Base-by-base conservation (phyloP, 768 basidiomycete genomes). In the Wakefieldia striispora region DNA sequence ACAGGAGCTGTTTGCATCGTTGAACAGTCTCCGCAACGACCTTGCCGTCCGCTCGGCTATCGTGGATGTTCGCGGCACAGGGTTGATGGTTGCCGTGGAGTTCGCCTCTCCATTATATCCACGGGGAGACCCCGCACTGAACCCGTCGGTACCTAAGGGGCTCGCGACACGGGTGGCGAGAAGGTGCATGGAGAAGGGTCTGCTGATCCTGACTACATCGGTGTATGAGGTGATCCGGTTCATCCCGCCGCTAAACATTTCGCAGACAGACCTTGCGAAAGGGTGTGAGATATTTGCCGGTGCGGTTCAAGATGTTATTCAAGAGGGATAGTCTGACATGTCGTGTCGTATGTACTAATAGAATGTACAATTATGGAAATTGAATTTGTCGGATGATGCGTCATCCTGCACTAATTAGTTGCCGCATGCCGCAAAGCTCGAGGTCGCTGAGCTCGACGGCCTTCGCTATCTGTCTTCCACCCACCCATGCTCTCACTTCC, bases 171-270 rank as follows among this genome's bases (percentile, higher is more conserved):
- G 85, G 24, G 80, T 97, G 9, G 78, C 88, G 52, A 81, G 82
- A 63, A 82, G 79, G 60, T 97, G 94, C 67, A 75, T 91, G 53
- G 88, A 93, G 64, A 86, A 89, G 64, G 92, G 90, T 19, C 70
- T 97, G 74, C 66, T 97, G 42, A 80, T 95, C 35, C 74, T 97
- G 50, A 95, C 95, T 12, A 97, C 95, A 21, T 91, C 88, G 43
- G 77, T 90, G 21, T 95, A 88, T 66, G 88, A 95, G 66, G 86
- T 87, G 13, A 73, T 97, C 50, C 76, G 94, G 62, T 97, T 98
- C 75, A 97, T 98, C 60, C 95, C 95, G 4, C 82, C 95, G 14
- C 69, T 97, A 59, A 95, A 91, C 63, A 80, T 95, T 54, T 80
- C 77, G 20, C 68, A 81, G 67, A 79, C 76, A 64, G 91, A 97